These are phyloP conservation scores for Ceratocystis colombiana DNA, from an alignment of 2,329 filamentous ascomycete species.

Conservation along the genomic window DNA sequence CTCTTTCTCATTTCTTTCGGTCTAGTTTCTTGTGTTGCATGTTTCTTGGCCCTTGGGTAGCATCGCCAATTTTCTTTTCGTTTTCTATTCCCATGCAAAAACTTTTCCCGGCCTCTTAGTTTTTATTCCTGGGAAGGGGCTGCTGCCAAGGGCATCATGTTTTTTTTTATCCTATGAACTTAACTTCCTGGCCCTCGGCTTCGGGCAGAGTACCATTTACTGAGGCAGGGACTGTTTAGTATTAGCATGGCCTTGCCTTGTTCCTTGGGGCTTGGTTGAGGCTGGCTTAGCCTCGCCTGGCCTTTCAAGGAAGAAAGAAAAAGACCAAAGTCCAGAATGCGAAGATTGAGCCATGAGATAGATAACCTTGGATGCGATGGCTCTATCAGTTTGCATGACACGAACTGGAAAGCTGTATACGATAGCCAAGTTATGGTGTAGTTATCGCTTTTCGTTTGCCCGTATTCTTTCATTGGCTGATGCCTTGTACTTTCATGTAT, in stretches of 20 bases:
- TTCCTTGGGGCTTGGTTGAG: neutral
- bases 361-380: neutral
- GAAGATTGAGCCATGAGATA: neutral
- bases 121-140: slow-evolving; percentile 5
- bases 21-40: neutral
- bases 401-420: neutral
- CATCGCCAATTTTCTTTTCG: neutral
- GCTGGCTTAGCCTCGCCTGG: neutral
- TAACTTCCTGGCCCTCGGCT: slow-evolving; percentile 1
- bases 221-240: slow-evolving; percentile 7
- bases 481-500: neutral
- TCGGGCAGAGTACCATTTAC: neutral
- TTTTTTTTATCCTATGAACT: neutral
- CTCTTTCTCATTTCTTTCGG: slow-evolving; percentile 1
- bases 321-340: neutral
- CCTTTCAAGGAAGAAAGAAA: neutral
- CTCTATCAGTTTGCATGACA: neutral
- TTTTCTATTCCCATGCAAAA: neutral
- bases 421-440: neutral
- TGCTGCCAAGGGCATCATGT: slow-evolving; percentile 1
- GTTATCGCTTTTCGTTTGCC: too few relatives aligned
- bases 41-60: neutral
- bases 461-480: neutral
- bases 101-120: slow-evolving; percentile 4
- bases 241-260: slow-evolving; percentile 8